These are phyloP conservation scores for Penicillium manginii DNA, from an alignment of 495 filamentous ascomycete species.

Conservation along the genomic window DNA sequence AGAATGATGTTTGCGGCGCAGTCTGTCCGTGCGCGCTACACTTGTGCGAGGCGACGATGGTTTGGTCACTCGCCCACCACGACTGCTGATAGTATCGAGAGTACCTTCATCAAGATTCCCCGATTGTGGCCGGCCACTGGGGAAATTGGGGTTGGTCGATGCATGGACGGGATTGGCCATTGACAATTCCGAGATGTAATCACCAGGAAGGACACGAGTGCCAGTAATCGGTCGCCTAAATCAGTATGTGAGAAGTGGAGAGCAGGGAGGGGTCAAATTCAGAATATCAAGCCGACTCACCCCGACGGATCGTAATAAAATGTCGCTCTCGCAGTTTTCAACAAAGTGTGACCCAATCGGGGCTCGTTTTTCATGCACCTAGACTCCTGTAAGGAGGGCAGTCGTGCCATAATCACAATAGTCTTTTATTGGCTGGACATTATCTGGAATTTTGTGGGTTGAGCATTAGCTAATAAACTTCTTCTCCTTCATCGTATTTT, in stretches of 20 bases:
- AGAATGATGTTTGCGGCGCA: constrained; percentile 15
- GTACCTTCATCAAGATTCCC: constrained; percentile 27
- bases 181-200: constrained; percentile 19
- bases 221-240: constrained; percentile 14
- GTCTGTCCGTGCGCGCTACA: constrained; percentile 16
- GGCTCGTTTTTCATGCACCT: neutral
- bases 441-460: neutral
- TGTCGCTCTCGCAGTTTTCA: neutral
- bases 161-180: constrained; percentile 28
- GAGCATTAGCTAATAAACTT: neutral
- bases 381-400: neutral
- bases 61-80: constrained; percentile 18
- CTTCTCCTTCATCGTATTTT: neutral
- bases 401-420: neutral
- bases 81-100: constrained; percentile 30
- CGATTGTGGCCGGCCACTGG: constrained; percentile 26
- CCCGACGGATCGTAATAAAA: neutral
- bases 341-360: neutral
- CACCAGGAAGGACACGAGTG: constrained; percentile 24
- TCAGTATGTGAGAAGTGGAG: neutral
- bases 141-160: constrained; percentile 27
- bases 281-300: neutral
- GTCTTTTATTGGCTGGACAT: neutral
- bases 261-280: neutral
- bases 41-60: constrained; percentile 15